A percentile compares a stretch with the other conserved stretches of the same genome.
Evolutionary conservation across 306 rosid species (phyloP).

Genomic region (Dryas octopetala): DNA sequence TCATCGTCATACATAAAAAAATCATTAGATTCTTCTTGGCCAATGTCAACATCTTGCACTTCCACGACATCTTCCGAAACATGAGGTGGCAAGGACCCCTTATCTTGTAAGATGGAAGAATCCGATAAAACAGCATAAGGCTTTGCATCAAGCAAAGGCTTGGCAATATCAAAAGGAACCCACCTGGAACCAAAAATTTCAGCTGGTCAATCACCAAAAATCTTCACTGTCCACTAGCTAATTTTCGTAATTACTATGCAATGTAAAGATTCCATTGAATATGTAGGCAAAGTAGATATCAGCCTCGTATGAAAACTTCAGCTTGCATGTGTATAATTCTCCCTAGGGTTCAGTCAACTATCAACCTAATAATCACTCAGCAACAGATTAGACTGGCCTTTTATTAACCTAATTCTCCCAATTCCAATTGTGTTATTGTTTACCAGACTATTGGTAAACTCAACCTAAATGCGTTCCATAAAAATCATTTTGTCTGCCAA

Average conservation of each 20-base stretch:
- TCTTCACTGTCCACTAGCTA: background rate
- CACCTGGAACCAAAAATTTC: slow-evolving; percentile 59
- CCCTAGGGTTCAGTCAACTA: background rate
- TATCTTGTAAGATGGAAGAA: slow-evolving; percentile 53
- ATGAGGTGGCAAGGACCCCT: slow-evolving; percentile 40
- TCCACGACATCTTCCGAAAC: slow-evolving; percentile 42
- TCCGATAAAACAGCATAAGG: slow-evolving; percentile 76
- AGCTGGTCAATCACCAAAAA: slow-evolving; percentile 33
- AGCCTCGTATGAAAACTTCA: background rate
- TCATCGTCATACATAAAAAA: slow-evolving; percentile 54
- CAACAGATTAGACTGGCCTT: background rate
- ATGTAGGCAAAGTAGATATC: background rate
- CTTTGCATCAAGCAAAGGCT: slow-evolving; percentile 75
- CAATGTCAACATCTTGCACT: slow-evolving; percentile 40
- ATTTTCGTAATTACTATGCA: background rate
- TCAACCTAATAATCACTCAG: too few species aligned
- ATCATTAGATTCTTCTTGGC: slow-evolving; percentile 56
- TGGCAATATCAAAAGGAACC: slow-evolving; percentile 67
- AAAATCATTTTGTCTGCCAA: background rate
- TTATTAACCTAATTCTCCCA: background rate
- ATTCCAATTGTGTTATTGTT: background rate
- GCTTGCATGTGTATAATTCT: background rate
- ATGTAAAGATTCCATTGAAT: background rate
- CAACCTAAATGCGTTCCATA: background rate
- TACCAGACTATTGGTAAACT: background rate